A percentile compares a stretch with the other conserved stretches of the same genome.
These are phyloP conservation scores for Raddia guianensis DNA, from an alignment of 176 grass and related monocot genomes.

Conservation along the genomic window DNA sequence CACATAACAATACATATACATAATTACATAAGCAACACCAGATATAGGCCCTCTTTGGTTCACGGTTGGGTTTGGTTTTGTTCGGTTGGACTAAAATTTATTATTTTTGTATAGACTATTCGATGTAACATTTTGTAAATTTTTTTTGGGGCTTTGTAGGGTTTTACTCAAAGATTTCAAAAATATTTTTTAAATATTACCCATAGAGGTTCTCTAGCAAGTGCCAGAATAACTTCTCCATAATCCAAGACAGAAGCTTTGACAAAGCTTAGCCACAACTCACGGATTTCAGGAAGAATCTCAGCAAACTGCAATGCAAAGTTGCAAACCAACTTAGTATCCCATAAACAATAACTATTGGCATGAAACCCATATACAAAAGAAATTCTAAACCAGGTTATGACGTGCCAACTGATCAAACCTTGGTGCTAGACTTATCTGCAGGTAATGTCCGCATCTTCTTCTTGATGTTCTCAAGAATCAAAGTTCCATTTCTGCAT, in stretches of 20 bases:
- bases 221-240: slow-evolving; percentile 8
- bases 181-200: slow-evolving; percentile 37
- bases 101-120: no score
- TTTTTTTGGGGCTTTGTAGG: no score
- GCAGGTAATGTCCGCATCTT: slow-evolving; percentile 34
- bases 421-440: slow-evolving; percentile 38
- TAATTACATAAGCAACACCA: no score
- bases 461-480: slow-evolving; percentile 36
- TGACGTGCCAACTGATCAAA: not conserved
- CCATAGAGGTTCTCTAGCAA: slow-evolving; percentile 43
- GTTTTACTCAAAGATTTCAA: no score
- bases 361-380: not conserved
- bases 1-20: no score
- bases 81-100: no score
- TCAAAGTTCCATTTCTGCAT: not conserved
- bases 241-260: slow-evolving; percentile 32
- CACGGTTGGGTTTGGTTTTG: no score
- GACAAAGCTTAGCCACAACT: slow-evolving; percentile 36
- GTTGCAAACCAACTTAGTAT: not conserved
- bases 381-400: not conserved
- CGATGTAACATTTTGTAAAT: no score
- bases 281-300: slow-evolving; percentile 28
- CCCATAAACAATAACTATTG: not conserved
- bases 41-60: no score
- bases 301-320: slow-evolving; percentile 36